Conservation (phyloP, 805 yeast genomes). For the Myxozyma nipponensis region DNA sequence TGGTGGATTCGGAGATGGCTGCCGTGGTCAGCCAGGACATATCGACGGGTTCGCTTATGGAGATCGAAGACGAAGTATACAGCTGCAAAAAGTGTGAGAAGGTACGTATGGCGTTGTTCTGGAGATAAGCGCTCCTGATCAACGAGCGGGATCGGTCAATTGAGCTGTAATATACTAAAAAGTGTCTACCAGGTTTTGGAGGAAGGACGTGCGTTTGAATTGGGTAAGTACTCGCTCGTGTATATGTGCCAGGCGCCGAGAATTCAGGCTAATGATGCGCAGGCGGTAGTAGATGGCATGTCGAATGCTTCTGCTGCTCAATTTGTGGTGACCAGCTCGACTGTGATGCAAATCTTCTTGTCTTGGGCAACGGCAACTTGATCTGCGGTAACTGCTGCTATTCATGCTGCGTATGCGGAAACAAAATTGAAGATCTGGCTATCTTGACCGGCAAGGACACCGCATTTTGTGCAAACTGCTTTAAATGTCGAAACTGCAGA, state of each 20-base stretch:
- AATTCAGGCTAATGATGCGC: background rate
- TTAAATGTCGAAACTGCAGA: conserved; percentile 84
- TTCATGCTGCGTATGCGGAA: conserved; percentile 76
- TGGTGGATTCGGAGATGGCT: too few relatives aligned
- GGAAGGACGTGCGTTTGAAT: conserved; percentile 92
- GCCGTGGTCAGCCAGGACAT: too few relatives aligned
- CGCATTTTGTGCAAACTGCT: conserved; percentile 88
- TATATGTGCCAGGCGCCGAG: background rate
- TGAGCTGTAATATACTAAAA: too few relatives aligned
- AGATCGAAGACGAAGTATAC: conserved; percentile 30
- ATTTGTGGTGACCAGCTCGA: conserved; percentile 75
- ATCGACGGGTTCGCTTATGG: too few relatives aligned
- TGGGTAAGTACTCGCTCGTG: conserved; percentile 37
- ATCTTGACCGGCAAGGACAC: conserved; percentile 83
- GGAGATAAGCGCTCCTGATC: background rate
- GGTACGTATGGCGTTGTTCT: conserved; percentile 11
- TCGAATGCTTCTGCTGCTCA: conserved; percentile 85
- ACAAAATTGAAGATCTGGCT: conserved; percentile 88
- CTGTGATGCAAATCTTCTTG: conserved; percentile 83
- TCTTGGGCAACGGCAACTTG: conserved; percentile 85
- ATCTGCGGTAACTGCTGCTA: conserved; percentile 93
- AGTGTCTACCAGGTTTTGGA: conserved; percentile 61
- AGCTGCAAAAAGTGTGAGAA: conserved; percentile 31
- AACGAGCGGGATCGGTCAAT: too few relatives aligned
- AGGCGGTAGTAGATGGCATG: conserved; percentile 95